These are phyloP conservation scores for Gynostemma pentaphyllum DNA, from an alignment of 306 rosid species.

Conservation along the genomic window DNA sequence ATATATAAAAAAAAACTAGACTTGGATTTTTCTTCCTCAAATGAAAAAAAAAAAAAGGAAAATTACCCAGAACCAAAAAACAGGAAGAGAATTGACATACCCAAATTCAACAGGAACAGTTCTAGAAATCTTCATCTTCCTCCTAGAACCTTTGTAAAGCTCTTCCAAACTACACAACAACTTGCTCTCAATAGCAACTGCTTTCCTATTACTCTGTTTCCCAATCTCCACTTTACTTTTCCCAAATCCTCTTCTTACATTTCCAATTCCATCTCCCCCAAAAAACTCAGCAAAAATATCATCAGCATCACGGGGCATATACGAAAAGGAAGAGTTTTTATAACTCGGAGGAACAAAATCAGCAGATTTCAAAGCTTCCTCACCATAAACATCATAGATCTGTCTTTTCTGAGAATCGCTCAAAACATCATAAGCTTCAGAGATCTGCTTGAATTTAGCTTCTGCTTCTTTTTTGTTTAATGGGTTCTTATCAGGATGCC, in stretches of 20 bases:
- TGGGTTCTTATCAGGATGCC: constrained; percentile 74
- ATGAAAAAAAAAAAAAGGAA: neutral
- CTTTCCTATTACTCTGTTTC: constrained; percentile 17
- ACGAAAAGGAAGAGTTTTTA: constrained; percentile 8
- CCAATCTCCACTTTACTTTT: constrained; percentile 9
- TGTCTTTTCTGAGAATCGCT: constrained; percentile 61
- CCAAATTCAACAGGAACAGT: constrained; percentile 50
- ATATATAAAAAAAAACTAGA: neutral
- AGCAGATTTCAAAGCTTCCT: constrained; percentile 35
- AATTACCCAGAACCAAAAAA: neutral
- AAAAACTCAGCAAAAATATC: constrained; percentile 33
- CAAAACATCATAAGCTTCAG: constrained; percentile 67
- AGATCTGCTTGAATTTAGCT: constrained; percentile 56
- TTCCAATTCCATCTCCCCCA: constrained; percentile 15
- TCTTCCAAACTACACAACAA: constrained; percentile 58
- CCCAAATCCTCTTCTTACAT: constrained; percentile 9
- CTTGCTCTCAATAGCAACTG: constrained; percentile 32
- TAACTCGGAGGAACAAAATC: constrained; percentile 10
- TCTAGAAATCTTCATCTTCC: constrained; percentile 44
- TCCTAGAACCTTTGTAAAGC: constrained; percentile 56
- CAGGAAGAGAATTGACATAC: constrained; percentile 25
- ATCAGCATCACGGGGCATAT: constrained; percentile 25
- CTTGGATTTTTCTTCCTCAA: neutral
- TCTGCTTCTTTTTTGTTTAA: constrained; percentile 45
- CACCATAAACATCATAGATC: constrained; percentile 70